phyloP scores from a whole-genome alignment of 2,329 filamentous ascomycete genomes.

The Colletotrichum caudatum region DNA sequence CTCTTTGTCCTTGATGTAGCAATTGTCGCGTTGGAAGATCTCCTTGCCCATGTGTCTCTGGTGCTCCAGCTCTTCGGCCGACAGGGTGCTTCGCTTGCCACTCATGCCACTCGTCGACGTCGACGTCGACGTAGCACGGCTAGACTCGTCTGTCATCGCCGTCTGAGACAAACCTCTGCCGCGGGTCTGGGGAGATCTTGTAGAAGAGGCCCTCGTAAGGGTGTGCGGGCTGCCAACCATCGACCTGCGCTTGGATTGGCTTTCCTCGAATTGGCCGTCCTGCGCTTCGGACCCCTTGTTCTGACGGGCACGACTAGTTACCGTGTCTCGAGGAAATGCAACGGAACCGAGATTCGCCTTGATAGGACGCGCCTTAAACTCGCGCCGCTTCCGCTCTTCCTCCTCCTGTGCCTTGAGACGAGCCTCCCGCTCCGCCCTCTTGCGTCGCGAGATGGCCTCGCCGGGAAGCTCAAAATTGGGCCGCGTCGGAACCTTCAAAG shows the following conservation, averaged over 20 bases:
- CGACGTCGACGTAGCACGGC: conserved; percentile 60
- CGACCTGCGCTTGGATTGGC: conserved; percentile 41
- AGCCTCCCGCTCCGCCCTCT: conserved; percentile 68
- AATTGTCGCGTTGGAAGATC: conserved; percentile 66
- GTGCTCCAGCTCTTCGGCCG: conserved; percentile 62
- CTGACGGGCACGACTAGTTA: conserved; percentile 68
- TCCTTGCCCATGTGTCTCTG: conserved; percentile 66
- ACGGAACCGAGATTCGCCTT: conserved; percentile 57
- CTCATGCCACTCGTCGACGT: conserved; percentile 59
- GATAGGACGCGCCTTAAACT: conserved; percentile 73
- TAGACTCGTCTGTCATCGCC: conserved; percentile 38
- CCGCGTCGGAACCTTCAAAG: conserved; percentile 63
- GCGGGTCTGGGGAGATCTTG: conserved; percentile 30
- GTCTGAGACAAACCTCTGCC: conserved; percentile 31
- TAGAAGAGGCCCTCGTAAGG: conserved; percentile 24
- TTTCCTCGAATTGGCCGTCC: conserved; percentile 1
- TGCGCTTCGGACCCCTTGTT: conserved; percentile 52
- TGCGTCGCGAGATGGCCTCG: conserved; percentile 68
- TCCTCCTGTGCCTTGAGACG: conserved; percentile 69
- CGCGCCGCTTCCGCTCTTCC: conserved; percentile 69
- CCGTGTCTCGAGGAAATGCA: conserved; percentile 66
- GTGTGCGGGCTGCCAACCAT: conserved; percentile 32
- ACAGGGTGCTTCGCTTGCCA: conserved; percentile 62
- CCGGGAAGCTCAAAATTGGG: conserved; percentile 73
- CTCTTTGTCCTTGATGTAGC: conserved; percentile 60